Evolutionary conservation across 2,329 filamentous ascomycete species (phyloP).

Genomic region (Neopestalotiopsis clavispora): DNA sequence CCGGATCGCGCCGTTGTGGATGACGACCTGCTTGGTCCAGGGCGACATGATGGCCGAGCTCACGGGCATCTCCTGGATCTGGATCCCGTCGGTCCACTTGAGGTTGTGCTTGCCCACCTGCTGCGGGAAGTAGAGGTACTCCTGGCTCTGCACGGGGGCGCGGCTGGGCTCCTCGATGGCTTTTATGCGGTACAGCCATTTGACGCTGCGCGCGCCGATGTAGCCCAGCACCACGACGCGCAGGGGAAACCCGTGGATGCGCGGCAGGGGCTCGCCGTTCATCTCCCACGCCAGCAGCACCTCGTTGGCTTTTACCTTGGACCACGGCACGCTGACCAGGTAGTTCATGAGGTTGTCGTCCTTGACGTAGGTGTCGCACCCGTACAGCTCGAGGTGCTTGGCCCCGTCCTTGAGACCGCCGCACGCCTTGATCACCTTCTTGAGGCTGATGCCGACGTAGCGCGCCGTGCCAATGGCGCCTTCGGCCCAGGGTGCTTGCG

Average conservation of each 20-base stretch:
- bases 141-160: constrained; percentile 67
- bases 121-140: constrained; percentile 72
- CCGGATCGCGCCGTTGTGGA: constrained; percentile 63
- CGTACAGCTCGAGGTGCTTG: constrained; percentile 70
- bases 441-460: constrained; percentile 68
- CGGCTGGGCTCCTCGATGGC: constrained; percentile 60
- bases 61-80: constrained; percentile 76
- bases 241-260: constrained; percentile 69
- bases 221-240: constrained; percentile 68
- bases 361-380: constrained; percentile 77
- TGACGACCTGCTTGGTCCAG: constrained; percentile 61
- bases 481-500: constrained; percentile 63
- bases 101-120: constrained; percentile 72
- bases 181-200: constrained; percentile 68
- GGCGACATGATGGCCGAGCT: constrained; percentile 70
- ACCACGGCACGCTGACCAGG: constrained; percentile 67
- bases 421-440: constrained; percentile 73
- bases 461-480: constrained; percentile 69
- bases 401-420: constrained; percentile 61
- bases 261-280: constrained; percentile 68
- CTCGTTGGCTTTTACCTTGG: constrained; percentile 70
- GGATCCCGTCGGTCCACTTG: constrained; percentile 62
- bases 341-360: constrained; percentile 70
- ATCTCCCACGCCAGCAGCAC: constrained; percentile 74
- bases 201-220: constrained; percentile 68